phyloP scores from a whole-genome alignment of 169 alveolate genomes.

The Plasmodium berghei region DNA sequence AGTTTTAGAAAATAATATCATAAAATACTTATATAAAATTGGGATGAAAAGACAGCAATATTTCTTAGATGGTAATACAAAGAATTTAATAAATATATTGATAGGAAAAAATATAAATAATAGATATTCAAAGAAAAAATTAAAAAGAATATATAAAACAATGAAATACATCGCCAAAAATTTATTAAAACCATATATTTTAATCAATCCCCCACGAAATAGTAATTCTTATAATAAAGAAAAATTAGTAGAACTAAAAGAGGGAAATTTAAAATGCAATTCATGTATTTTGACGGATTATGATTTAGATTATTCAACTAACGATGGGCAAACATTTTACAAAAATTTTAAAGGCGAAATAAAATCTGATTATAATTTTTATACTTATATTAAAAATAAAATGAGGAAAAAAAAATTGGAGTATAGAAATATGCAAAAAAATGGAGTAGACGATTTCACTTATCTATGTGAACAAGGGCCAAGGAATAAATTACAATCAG shows the following conservation, averaged over 20 bases:
- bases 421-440: neutral
- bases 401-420: neutral
- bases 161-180: conserved; percentile 41
- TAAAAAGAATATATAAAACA: conserved; percentile 27
- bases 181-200: conserved; percentile 38
- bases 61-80: conserved; percentile 9
- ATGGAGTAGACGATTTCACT: neutral
- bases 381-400: neutral
- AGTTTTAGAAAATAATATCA: no score
- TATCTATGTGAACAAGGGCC: neutral
- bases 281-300: conserved; percentile 47
- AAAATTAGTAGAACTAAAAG: conserved; percentile 2
- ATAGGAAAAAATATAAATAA: conserved; percentile 1
- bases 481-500: conserved; percentile 7
- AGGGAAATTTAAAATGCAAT: neutral
- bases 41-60: conserved; percentile 26
- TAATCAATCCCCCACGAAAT: conserved; percentile 12
- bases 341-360: neutral
- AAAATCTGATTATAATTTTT: neutral
- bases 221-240: neutral
- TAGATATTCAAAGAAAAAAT: neutral
- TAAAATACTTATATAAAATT: conserved; percentile 9
- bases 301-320: conserved; percentile 16
- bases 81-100: conserved; percentile 13
- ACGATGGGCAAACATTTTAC: neutral